These are phyloP conservation scores for Parmelia sp. DNA, from an alignment of 495 filamentous ascomycete species.

Conservation along the genomic window DNA sequence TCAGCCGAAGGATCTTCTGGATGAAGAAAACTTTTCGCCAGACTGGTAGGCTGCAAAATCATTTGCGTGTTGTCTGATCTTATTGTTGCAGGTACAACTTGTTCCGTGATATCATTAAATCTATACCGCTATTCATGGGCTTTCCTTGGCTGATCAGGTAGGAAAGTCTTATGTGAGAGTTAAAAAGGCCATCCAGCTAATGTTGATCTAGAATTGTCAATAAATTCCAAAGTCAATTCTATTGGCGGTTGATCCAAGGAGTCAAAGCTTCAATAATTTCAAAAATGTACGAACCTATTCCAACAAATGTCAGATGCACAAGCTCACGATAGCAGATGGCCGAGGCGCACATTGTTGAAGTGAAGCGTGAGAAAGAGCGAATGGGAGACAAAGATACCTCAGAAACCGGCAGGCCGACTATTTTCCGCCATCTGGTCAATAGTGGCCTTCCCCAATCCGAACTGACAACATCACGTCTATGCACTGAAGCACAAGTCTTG, in stretches of 20 bases:
- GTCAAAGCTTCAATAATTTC: conserved; percentile 15
- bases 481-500: conserved; percentile 29
- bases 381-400: background rate
- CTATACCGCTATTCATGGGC: background rate
- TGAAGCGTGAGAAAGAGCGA: conserved; percentile 7
- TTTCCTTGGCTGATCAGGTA: conserved; percentile 1
- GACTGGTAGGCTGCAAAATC: no score
- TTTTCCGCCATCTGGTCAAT: conserved; percentile 29
- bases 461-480: conserved; percentile 24
- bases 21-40: no score
- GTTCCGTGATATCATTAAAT: no score
- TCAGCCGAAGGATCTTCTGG: no score
- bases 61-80: no score
- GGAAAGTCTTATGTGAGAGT: background rate
- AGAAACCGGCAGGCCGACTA: background rate
- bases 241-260: background rate
- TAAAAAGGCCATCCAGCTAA: background rate
- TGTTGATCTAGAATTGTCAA: background rate
- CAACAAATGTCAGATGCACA: background rate
- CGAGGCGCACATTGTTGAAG: conserved; percentile 1
- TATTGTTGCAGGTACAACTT: no score
- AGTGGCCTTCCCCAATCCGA: conserved; percentile 33
- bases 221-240: conserved; percentile 9
- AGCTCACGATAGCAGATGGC: background rate
- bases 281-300: background rate